Percentiles rank a stretch among this genome's conserved stretches.
phyloP scores from a whole-genome alignment of 2,329 filamentous ascomycete species.

The Xylaria arbuscula region DNA sequence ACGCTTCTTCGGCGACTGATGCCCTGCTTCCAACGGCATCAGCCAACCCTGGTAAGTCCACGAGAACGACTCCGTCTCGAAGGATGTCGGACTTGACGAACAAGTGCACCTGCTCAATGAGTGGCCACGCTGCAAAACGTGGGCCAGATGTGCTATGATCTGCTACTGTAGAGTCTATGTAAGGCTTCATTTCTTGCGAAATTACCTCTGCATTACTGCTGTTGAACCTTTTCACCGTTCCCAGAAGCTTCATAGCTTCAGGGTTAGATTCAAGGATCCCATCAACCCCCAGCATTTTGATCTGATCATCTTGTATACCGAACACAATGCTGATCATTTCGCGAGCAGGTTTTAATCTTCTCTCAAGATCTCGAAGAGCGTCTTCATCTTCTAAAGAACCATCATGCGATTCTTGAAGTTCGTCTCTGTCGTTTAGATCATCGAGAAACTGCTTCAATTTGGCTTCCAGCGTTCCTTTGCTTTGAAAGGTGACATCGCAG shows the following conservation, averaged over 20 bases:
- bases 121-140: slow-evolving; percentile 51
- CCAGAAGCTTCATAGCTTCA: slow-evolving; percentile 16
- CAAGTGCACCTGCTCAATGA: slow-evolving; percentile 54
- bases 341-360: slow-evolving; percentile 18
- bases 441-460: slow-evolving; percentile 40
- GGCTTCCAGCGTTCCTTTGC: slow-evolving; percentile 19
- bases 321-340: slow-evolving; percentile 45
- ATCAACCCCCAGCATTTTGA: slow-evolving; percentile 22
- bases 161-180: slow-evolving; percentile 43
- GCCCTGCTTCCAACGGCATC: slow-evolving; percentile 52
- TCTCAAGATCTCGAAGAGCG: slow-evolving; percentile 27
- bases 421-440: slow-evolving; percentile 10
- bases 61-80: slow-evolving; percentile 60
- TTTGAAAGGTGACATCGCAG: slow-evolving; percentile 44
- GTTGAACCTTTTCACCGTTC: slow-evolving; percentile 30
- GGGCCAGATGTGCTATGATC: slow-evolving; percentile 27
- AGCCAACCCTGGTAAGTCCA: slow-evolving; percentile 65
- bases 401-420: neutral
- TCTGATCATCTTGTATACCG: slow-evolving; percentile 26
- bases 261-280: slow-evolving; percentile 36
- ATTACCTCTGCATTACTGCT: slow-evolving; percentile 18
- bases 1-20: slow-evolving; percentile 38
- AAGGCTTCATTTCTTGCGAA: slow-evolving; percentile 42
- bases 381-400: slow-evolving; percentile 32
- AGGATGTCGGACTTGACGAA: slow-evolving; percentile 59